Percentiles rank a stretch among this genome's conserved stretches.
Conservation (phyloP, 2,329 filamentous ascomycete genomes). For the Fusarium sp. region DNA sequence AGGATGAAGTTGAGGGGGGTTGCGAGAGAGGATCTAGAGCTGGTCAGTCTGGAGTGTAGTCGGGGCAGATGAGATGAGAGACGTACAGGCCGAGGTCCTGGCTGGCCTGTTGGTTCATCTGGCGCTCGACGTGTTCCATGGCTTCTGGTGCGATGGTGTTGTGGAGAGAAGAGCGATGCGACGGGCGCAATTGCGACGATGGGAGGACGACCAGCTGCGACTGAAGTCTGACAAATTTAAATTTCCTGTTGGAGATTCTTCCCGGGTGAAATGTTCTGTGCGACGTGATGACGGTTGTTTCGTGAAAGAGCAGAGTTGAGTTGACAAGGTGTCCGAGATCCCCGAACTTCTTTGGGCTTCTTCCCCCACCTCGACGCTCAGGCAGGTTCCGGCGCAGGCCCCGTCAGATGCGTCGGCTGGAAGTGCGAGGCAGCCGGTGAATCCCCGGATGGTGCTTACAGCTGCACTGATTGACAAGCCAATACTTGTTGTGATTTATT, state of each 20-base stretch:
- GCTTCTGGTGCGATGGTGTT: background rate
- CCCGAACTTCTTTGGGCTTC: constrained; percentile 37
- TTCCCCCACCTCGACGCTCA: constrained; percentile 28
- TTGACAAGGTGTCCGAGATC: constrained; percentile 24
- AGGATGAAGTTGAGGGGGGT: constrained; percentile 77
- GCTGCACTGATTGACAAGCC: constrained; percentile 6
- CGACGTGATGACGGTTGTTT: constrained; percentile 4
- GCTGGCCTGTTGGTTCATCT: constrained; percentile 68
- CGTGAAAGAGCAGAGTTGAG: constrained; percentile 2
- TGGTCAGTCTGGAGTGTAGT: constrained; percentile 4
- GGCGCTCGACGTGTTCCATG: constrained; percentile 73
- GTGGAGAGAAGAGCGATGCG: constrained; percentile 6
- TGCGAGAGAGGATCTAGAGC: constrained; percentile 61
- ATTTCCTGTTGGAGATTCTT: background rate
- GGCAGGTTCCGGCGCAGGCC: constrained; percentile 18
- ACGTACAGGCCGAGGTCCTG: constrained; percentile 59
- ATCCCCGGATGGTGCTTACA: constrained; percentile 3
- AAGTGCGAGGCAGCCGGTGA: constrained; percentile 27
- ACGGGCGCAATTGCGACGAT: background rate
- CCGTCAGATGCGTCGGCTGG: constrained; percentile 25
- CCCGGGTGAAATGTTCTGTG: background rate
- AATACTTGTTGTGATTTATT: too few species aligned
- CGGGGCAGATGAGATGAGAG: background rate
- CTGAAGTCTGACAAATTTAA: background rate
- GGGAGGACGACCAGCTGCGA: background rate